Base-by-base conservation (phyloP, 345 rosid genomes). In the Salix arbutifolia region DNA sequence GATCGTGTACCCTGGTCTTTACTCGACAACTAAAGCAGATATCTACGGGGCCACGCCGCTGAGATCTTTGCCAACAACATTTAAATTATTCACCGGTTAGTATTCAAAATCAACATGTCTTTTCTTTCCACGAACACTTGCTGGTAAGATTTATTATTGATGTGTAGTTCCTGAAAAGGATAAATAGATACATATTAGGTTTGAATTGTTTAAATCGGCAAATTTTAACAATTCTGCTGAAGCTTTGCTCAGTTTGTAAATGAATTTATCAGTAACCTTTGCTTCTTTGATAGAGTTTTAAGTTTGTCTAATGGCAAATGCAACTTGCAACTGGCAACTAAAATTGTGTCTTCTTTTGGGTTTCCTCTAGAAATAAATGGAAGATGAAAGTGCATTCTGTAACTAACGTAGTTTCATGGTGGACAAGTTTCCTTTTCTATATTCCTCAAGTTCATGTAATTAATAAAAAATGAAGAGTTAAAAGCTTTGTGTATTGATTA, bases 1-100 rank as follows among this genome's bases (percentile, higher is more conserved):
- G 88, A 94, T 96, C 79, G 67, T 96, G 62, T 98, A 96, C 76
- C 99, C 99, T 52, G 99, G 99, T 65, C 97, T 96, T 58, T 94
- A 93, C 81, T 71, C 79, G 69, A 62, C 88, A 69, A 87, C 86
- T 70, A 96, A 96, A 85, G 81, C 89, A 44, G 98, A 94, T 73
- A 79, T 96, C 65, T 90, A 65, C 78, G 89, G 90, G 97, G 98
- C 91, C 78, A 80, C 91, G 28, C 97, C 92, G 16, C 85, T 86
- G 72, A 90, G 98, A 86, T 40, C 85, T 79, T 84, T 96, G 87
- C 99, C 99, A 19, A 89, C 97, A 8, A 86, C 98, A 26, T 96
- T 92, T 81, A 94, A 92, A 82, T 74, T 96, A 77, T 96, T 87
- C 79, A 94, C 99, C 21, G 99, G 99, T 94, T 76, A 79, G 92